Evolutionary conservation across 116 monocot species (phyloP).

Genomic region (Dioscorea cayenensis): DNA sequence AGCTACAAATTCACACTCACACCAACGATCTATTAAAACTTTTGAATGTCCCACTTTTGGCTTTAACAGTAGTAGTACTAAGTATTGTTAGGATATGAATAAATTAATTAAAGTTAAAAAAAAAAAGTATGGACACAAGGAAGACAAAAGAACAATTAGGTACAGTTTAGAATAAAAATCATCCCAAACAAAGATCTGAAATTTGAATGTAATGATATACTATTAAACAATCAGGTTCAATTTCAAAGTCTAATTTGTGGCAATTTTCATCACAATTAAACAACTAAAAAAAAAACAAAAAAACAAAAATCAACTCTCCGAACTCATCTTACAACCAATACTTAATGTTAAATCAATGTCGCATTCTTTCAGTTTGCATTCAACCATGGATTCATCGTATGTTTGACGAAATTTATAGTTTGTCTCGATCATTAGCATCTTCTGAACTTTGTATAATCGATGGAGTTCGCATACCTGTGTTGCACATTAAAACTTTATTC

Average conservation of each 20-base stretch:
- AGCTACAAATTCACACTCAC: no score
- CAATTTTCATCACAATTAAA: not conserved
- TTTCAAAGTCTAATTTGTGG: not conserved
- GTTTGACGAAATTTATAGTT: not conserved
- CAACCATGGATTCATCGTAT: not conserved
- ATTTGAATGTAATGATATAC: not conserved
- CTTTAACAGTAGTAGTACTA: no score
- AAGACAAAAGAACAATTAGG: not conserved
- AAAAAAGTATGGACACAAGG: no score
- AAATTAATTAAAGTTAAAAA: no score
- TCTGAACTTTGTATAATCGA: constrained; percentile 50
- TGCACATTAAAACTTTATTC: not conserved
- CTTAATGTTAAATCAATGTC: constrained; percentile 37
- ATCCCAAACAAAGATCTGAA: not conserved
- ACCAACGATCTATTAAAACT: no score
- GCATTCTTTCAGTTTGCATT: constrained; percentile 2
- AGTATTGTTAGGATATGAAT: no score
- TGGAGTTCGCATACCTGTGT: constrained; percentile 42
- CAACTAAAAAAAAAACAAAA: no score
- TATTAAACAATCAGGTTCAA: not conserved
- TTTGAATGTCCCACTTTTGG: no score
- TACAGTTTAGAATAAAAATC: not conserved
- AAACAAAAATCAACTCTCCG: not conserved
- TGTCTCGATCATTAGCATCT: constrained; percentile 28
- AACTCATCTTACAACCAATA: constrained; percentile 24